phyloP scores from a whole-genome alignment of 352 stramenopile species.

The Phytophthora nicotianae region DNA sequence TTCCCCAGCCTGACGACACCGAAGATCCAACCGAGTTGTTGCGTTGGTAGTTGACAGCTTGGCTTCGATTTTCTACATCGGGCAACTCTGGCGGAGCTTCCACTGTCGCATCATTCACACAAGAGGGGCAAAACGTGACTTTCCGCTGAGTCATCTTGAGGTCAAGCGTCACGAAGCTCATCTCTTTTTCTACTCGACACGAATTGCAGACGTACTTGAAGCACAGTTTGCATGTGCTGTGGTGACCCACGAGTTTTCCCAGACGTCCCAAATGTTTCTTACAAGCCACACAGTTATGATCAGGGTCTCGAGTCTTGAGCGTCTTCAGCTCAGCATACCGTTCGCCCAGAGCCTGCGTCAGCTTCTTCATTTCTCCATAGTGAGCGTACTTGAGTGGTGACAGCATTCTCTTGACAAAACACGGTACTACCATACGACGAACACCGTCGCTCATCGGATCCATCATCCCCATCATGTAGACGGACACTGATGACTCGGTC shows the following conservation, averaged over 20 bases:
- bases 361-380: constrained; percentile 25
- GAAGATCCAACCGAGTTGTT: constrained; percentile 25
- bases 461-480: constrained; percentile 29
- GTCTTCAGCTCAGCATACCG: constrained; percentile 15
- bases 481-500: constrained; percentile 21
- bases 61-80: constrained; percentile 13
- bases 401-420: constrained; percentile 28
- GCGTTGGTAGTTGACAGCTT: constrained; percentile 8
- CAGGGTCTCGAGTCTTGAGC: neutral
- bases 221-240: constrained; percentile 35
- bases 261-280: constrained; percentile 21
- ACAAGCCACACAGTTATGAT: constrained; percentile 28
- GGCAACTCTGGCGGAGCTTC: constrained; percentile 17
- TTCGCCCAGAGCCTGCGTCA: constrained; percentile 19
- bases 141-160: constrained; percentile 49
- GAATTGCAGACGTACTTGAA: constrained; percentile 33
- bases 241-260: constrained; percentile 9
- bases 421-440: constrained; percentile 25
- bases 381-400: constrained; percentile 19
- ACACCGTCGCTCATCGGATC: constrained; percentile 30
- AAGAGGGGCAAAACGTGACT: constrained; percentile 34
- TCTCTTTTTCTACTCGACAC: constrained; percentile 32
- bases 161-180: constrained; percentile 36
- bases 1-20: constrained; percentile 26
- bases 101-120: constrained; percentile 20